Evolutionary conservation across 2,329 filamentous ascomycete genomes (phyloP).

Genomic region (Westerdykella sp.): DNA sequence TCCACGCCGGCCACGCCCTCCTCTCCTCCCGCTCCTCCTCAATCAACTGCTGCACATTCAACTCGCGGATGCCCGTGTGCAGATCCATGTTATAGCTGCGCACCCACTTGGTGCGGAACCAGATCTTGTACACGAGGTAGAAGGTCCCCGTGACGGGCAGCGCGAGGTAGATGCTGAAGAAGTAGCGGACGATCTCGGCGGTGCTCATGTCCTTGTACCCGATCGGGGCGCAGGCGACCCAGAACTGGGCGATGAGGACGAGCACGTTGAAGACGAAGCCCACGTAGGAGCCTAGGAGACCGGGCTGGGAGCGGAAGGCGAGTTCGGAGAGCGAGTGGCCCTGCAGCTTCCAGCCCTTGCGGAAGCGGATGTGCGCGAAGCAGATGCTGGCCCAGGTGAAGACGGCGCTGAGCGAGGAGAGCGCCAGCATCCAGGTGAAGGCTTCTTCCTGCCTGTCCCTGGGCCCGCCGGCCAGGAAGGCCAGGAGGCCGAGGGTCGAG

Average conservation of each 20-base stretch:
- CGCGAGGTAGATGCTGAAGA: constrained; percentile 68
- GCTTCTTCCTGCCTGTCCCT: constrained; percentile 38
- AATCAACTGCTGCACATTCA: constrained; percentile 72
- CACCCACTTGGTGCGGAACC: constrained; percentile 62
- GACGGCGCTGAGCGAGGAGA: constrained; percentile 66
- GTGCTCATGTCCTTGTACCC: constrained; percentile 46
- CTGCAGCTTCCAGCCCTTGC: constrained; percentile 54
- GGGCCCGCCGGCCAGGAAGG: constrained; percentile 48
- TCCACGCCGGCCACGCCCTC: constrained; percentile 46
- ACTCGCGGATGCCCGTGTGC: constrained; percentile 74
- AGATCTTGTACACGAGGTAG: constrained; percentile 71
- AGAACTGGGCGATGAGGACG: constrained; percentile 79
- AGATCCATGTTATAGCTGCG: constrained; percentile 73
- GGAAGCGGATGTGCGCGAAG: constrained; percentile 60
- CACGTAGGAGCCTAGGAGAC: constrained; percentile 71
- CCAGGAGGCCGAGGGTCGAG: constrained; percentile 54
- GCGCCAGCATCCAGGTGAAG: constrained; percentile 62
- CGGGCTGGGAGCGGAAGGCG: constrained; percentile 74
- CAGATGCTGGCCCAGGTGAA: constrained; percentile 71
- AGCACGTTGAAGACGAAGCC: constrained; percentile 70
- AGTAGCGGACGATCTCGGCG: constrained; percentile 52
- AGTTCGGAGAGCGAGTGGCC: constrained; percentile 66
- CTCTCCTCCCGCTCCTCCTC: constrained; percentile 74
- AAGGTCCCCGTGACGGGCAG: constrained; percentile 62
- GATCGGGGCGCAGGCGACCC: constrained; percentile 75